Percentiles rank a stretch among this genome's conserved stretches.
These are phyloP conservation scores for Sapria himalayana DNA, from an alignment of 345 rosid genomes.

Conservation along the genomic window DNA sequence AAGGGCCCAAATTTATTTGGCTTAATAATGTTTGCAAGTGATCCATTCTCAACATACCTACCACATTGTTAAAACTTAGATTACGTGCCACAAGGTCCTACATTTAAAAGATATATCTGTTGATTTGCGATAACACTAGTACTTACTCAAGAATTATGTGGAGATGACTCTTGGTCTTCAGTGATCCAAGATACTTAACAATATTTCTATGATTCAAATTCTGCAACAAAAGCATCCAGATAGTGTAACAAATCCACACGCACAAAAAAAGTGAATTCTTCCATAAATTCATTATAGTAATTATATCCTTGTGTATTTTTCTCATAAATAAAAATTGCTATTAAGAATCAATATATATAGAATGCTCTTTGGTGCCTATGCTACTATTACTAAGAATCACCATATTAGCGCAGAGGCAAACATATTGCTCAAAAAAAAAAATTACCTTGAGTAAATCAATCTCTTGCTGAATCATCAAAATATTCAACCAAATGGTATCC, in stretches of 20 bases:
- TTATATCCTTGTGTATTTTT: too few relatives aligned
- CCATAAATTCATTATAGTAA: too few relatives aligned
- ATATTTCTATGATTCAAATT: conserved; percentile 94
- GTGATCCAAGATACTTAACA: conserved; percentile 93
- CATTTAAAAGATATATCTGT: conserved; percentile 8
- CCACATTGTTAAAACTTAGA: too few relatives aligned
- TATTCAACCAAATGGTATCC: conserved; percentile 13
- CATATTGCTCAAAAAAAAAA: conserved; percentile 1
- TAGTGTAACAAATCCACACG: too few relatives aligned
- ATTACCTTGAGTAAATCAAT: conserved; percentile 89
- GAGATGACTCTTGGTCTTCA: conserved; percentile 81
- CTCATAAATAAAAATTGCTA: too few relatives aligned
- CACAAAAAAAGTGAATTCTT: too few relatives aligned
- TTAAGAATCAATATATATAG: too few relatives aligned
- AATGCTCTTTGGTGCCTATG: too few relatives aligned
- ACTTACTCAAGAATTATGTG: conserved; percentile 96
- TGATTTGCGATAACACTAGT: too few relatives aligned
- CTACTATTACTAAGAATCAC: too few relatives aligned
- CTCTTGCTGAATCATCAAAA: conserved; percentile 60
- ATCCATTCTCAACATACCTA: conserved; percentile 99
- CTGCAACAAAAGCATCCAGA: conserved; percentile 28
- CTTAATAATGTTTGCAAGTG: conserved; percentile 93
- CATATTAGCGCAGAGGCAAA: too few relatives aligned
- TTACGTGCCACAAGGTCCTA: too few relatives aligned
- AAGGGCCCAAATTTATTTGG: conserved; percentile 98